Evolutionary conservation across 2,329 filamentous ascomycete genomes (phyloP).

Genomic region (Colletotrichum tamarilloi): DNA sequence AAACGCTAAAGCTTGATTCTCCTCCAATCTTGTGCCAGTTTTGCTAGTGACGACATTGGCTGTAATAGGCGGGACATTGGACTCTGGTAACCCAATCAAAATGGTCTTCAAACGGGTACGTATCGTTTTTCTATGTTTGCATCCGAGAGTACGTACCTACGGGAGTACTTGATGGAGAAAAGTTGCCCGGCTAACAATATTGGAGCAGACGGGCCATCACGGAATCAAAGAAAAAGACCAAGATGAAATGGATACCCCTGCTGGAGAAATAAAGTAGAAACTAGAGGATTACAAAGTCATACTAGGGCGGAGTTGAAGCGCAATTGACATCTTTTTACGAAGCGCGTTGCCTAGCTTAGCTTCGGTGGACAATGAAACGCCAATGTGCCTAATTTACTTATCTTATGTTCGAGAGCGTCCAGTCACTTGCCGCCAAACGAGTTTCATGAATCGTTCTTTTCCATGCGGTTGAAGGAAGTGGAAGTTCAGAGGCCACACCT

Average conservation of each 20-base stretch:
- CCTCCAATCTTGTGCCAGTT: conserved; percentile 2
- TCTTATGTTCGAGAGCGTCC: neutral
- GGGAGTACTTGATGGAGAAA: neutral
- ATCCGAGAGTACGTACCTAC: neutral
- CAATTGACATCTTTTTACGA: neutral
- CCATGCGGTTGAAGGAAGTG: neutral
- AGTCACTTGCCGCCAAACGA: conserved; percentile 9
- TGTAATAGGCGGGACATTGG: neutral
- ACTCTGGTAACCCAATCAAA: neutral
- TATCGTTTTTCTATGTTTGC: neutral
- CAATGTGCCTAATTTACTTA: neutral
- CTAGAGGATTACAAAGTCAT: neutral
- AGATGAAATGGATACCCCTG: neutral
- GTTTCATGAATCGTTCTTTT: neutral
- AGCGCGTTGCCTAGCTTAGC: neutral
- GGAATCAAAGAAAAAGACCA: neutral
- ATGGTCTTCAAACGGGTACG: neutral
- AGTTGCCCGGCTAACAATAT: neutral
- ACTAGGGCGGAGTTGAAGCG: neutral
- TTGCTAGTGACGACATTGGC: conserved; percentile 21
- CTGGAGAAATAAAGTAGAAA: neutral
- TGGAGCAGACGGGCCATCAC: neutral
- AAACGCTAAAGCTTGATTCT: conserved; percentile 15
- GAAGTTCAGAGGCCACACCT: neutral
- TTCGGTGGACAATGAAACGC: neutral